Conservation (phyloP, 331 rosid genomes). For the Quercus phellos region DNA sequence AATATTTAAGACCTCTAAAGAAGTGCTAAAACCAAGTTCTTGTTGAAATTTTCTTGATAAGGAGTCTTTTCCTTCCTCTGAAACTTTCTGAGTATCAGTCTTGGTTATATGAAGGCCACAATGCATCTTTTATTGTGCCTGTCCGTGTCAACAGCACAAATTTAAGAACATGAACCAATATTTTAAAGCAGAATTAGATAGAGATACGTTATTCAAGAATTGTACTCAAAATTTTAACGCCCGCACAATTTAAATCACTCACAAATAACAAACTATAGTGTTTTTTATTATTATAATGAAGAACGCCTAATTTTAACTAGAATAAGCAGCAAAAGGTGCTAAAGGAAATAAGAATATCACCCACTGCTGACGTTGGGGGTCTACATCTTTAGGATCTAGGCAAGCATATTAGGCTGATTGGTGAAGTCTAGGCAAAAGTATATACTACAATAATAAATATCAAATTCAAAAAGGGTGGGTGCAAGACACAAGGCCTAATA, state of each 20-base stretch:
- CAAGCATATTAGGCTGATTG: neutral
- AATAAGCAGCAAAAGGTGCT: neutral
- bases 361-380: neutral
- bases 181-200: conserved; percentile 7
- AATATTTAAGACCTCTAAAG: conserved; percentile 35
- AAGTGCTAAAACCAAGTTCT: conserved; percentile 17
- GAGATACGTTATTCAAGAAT: neutral
- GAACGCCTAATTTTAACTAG: neutral
- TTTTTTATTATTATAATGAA: neutral
- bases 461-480: neutral
- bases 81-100: conserved; percentile 41
- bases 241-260: conserved; percentile 2
- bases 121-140: conserved; percentile 64
- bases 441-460: neutral
- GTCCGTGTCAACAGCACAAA: conserved; percentile 21
- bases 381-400: neutral
- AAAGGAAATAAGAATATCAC: neutral
- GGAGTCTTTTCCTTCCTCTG: conserved; percentile 38
- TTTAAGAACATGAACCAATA: conserved; percentile 4
- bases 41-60: conserved; percentile 31
- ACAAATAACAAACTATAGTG: neutral
- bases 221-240: neutral
- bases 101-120: conserved; percentile 41
- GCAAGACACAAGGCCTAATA: neutral
- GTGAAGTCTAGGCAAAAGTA: neutral